phyloP scores from a whole-genome alignment of 169 alveolate genomes.

The Cryptosporidium baileyi region DNA sequence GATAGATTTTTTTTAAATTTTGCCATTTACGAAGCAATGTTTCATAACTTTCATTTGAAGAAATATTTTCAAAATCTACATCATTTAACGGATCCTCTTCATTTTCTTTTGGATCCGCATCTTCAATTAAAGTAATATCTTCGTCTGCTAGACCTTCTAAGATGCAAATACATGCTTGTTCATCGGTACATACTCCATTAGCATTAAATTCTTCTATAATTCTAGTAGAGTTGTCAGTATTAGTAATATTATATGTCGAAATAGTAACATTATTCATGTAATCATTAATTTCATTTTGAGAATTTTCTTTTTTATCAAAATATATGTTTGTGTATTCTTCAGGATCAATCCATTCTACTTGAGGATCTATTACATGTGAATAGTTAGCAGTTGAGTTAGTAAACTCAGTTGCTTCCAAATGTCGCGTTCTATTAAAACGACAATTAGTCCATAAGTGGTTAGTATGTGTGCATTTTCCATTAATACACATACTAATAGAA shows the following conservation, averaged over 20 bases:
- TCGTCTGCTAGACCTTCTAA: background rate
- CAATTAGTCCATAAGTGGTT: slow-evolving; percentile 16
- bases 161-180: slow-evolving; percentile 3
- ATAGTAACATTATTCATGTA: background rate
- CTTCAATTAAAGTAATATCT: slow-evolving; percentile 44
- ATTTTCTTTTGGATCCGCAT: background rate
- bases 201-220: background rate
- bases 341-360: slow-evolving; percentile 37
- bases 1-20: background rate
- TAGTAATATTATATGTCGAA: background rate
- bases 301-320: background rate
- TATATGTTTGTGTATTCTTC: background rate
- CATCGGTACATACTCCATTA: background rate
- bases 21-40: slow-evolving; percentile 2
- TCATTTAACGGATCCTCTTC: background rate
- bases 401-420: background rate
- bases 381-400: background rate
- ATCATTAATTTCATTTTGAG: slow-evolving; percentile 1
- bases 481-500: background rate
- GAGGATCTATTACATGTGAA: background rate
- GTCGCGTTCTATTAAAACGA: slow-evolving; percentile 6
- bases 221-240: background rate
- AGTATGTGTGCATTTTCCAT: slow-evolving; percentile 18
- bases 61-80: background rate
- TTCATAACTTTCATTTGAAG: background rate